A percentile compares a stretch with the other conserved stretches of the same genome.
Evolutionary conservation across 2,329 filamentous ascomycete species (phyloP).

Genomic region (Calonectria ilicicola): DNA sequence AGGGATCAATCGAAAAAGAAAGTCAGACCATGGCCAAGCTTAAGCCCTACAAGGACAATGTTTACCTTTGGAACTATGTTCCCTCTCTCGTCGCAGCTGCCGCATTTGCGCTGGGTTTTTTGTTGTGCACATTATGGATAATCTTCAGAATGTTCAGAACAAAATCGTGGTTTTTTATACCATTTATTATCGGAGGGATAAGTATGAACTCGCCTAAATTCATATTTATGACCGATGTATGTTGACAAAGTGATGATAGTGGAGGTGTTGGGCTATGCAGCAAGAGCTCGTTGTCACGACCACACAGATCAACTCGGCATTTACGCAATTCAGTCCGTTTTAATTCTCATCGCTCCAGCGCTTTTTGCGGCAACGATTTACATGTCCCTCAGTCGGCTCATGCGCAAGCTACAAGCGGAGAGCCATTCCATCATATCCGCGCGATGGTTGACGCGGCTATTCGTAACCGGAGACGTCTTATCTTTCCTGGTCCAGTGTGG

Average conservation of each 20-base stretch:
- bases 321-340: neutral
- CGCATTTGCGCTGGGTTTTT: neutral
- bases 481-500: neutral
- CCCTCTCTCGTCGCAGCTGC: neutral
- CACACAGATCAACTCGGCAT: constrained; percentile 1
- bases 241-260: neutral
- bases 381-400: neutral
- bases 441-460: neutral
- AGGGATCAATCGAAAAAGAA: neutral
- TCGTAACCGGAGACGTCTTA: neutral
- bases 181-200: neutral
- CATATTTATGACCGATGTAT: neutral
- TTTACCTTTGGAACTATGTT: constrained; percentile 1
- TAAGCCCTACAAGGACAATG: neutral
- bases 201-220: neutral
- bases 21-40: neutral
- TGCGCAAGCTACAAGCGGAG: neutral
- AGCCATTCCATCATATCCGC: neutral
- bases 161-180: neutral
- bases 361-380: constrained; percentile 6
- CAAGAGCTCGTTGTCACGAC: neutral
- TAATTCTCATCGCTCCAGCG: neutral
- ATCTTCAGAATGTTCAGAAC: neutral
- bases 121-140: neutral
- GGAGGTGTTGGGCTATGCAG: neutral